These are phyloP conservation scores for Cutaneotrichosporon sp. DNA, from an alignment of 1,284 basidiomycete species.

Conservation along the genomic window DNA sequence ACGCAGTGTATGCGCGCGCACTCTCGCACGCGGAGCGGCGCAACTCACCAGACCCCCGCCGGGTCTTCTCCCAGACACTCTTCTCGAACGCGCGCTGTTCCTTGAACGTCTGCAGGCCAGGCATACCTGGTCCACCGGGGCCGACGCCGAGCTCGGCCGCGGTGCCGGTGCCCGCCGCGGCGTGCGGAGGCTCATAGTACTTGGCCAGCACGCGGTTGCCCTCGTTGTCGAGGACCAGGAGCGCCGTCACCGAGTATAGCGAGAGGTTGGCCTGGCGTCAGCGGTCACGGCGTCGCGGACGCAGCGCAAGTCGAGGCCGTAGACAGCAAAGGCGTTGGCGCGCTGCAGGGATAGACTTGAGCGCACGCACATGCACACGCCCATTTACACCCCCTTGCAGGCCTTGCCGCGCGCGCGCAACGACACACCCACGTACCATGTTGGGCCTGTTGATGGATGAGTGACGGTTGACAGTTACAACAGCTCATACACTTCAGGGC, in stretches of 20 bases:
- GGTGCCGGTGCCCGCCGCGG: conserved; percentile 50
- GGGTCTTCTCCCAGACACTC: conserved; percentile 89
- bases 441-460: conserved; percentile 1
- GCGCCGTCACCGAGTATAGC: conserved; percentile 76
- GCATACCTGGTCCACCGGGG: conserved; percentile 39
- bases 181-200: conserved; percentile 65
- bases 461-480: neutral
- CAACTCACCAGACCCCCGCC: conserved; percentile 74
- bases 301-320: too few species aligned
- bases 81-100: conserved; percentile 96
- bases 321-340: too few species aligned
- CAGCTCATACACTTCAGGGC: neutral
- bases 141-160: conserved; percentile 49
- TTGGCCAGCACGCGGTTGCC: conserved; percentile 92
- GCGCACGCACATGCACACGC: too few species aligned
- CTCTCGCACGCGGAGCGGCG: neutral
- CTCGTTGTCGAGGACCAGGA: conserved; percentile 88
- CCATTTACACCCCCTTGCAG: too few species aligned
- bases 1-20: too few species aligned
- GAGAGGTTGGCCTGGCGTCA: conserved; percentile 63
- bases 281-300: neutral
- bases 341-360: too few species aligned
- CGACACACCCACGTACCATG: conserved; percentile 4
- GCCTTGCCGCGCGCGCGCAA: too few species aligned
- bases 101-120: conserved; percentile 60